phyloP scores from a whole-genome alignment of 23 red algal genomes.

The Pyropia haitanensis region DNA sequence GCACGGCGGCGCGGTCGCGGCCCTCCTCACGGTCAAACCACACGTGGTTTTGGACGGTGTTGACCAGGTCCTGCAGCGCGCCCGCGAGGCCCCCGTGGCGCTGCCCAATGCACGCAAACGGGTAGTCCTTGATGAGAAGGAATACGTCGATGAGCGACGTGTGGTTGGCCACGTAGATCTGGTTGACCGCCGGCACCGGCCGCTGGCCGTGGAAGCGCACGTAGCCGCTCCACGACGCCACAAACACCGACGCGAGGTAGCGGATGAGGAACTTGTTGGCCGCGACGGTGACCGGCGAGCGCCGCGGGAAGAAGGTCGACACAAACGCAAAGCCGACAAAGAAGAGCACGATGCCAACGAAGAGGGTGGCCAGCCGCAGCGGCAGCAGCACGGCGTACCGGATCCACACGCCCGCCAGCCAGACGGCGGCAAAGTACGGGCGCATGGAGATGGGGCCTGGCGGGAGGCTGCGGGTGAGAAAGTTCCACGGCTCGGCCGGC shows the following conservation, averaged over 20 bases:
- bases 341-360: conserved; percentile 35
- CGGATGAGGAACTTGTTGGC: conserved; percentile 22
- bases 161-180: conserved; percentile 97
- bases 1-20: conserved; percentile 65
- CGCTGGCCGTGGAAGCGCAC: conserved; percentile 76
- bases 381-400: conserved; percentile 85
- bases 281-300: not conserved
- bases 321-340: conserved; percentile 42
- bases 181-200: conserved; percentile 57
- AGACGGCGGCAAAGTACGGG: conserved; percentile 53
- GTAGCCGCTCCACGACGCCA: conserved; percentile 77
- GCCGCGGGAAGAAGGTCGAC: conserved; percentile 1
- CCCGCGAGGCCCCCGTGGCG: conserved; percentile 85
- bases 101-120: conserved; percentile 85
- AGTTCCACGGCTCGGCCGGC: conserved; percentile 84
- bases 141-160: conserved; percentile 79
- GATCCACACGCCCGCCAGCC: conserved; percentile 72
- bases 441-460: conserved; percentile 32
- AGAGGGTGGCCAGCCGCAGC: conserved; percentile 35
- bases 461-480: conserved; percentile 63
- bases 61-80: conserved; percentile 77
- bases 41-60: conserved; percentile 81
- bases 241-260: conserved; percentile 73
- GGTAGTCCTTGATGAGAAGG: conserved; percentile 85
- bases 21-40: conserved; percentile 97